Conservation (phyloP, 768 basidiomycete species). For the Asterophora parasitica region DNA sequence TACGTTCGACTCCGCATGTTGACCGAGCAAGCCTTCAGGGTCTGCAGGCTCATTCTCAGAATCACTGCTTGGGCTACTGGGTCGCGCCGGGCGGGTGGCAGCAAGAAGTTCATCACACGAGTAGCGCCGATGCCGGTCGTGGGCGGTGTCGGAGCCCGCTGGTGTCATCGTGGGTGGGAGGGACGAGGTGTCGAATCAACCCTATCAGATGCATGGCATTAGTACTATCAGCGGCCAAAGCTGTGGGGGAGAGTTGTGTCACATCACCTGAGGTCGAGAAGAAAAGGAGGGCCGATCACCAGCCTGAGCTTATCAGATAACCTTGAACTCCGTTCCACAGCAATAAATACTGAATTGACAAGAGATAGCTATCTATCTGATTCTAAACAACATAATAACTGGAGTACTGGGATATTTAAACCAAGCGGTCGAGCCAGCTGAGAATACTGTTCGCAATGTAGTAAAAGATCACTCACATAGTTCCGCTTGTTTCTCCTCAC, state of each 20-base stretch:
- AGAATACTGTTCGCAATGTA: too few species aligned
- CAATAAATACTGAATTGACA: too few species aligned
- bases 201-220: too few species aligned
- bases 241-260: too few species aligned
- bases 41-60: slow-evolving; percentile 18
- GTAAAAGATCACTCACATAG: background rate
- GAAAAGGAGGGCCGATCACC: too few species aligned
- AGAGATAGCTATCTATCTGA: too few species aligned
- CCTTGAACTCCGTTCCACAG: too few species aligned
- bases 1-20: background rate
- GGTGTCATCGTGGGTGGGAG: background rate
- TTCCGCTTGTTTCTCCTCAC: slow-evolving; percentile 18
- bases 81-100: slow-evolving; percentile 1
- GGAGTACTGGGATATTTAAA: background rate
- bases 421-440: background rate
- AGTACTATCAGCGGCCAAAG: too few species aligned
- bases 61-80: slow-evolving; percentile 5
- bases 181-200: too few species aligned
- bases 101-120: slow-evolving; percentile 26
- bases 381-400: slow-evolving; percentile 11
- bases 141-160: background rate
- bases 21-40: slow-evolving; percentile 21
- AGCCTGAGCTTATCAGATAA: too few species aligned
- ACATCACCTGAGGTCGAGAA: too few species aligned
- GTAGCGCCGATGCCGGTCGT: slow-evolving; percentile 20